Evolutionary conservation across 495 filamentous ascomycete genomes (phyloP).

Genomic region (Tuber borchii): DNA sequence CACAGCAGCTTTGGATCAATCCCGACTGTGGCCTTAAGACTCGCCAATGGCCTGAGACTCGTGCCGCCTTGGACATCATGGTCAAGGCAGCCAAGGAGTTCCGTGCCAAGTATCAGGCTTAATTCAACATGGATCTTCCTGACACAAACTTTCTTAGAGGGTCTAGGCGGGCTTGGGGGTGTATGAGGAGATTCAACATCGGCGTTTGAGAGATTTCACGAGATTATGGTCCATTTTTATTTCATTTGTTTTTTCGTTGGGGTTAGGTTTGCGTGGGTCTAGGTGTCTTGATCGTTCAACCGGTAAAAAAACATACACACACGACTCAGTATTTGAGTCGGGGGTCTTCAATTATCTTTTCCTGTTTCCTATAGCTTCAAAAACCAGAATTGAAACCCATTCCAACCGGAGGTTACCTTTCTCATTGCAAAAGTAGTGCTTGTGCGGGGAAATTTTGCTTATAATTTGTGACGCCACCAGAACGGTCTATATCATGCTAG

Average conservation of each 20-base stretch:
- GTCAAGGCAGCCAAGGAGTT: constrained; percentile 93
- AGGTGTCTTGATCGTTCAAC: constrained; percentile 39
- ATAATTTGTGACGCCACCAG: neutral
- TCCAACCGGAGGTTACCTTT: constrained; percentile 14
- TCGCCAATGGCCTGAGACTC: constrained; percentile 91
- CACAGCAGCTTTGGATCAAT: constrained; percentile 97
- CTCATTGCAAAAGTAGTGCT: neutral
- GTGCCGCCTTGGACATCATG: constrained; percentile 85
- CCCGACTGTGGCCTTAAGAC: constrained; percentile 99
- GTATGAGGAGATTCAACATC: constrained; percentile 56
- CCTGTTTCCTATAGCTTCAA: neutral
- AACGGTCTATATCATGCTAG: neutral
- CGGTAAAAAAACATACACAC: constrained; percentile 25
- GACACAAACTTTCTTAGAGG: constrained; percentile 25
- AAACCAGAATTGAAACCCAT: constrained; percentile 23
- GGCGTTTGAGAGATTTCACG: constrained; percentile 44
- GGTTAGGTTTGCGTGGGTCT: constrained; percentile 17
- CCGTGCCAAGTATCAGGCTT: constrained; percentile 72
- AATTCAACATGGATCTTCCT: constrained; percentile 36
- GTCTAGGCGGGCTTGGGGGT: constrained; percentile 10
- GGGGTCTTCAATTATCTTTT: constrained; percentile 16
- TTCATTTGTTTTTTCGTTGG: constrained; percentile 24
- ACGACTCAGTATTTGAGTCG: constrained; percentile 9
- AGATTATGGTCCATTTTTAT: constrained; percentile 19
- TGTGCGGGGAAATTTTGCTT: neutral